A percentile compares a stretch with the other conserved stretches of the same genome.
Conservation (phyloP, 805 yeast species). For the Metschnikowia proteae region DNA sequence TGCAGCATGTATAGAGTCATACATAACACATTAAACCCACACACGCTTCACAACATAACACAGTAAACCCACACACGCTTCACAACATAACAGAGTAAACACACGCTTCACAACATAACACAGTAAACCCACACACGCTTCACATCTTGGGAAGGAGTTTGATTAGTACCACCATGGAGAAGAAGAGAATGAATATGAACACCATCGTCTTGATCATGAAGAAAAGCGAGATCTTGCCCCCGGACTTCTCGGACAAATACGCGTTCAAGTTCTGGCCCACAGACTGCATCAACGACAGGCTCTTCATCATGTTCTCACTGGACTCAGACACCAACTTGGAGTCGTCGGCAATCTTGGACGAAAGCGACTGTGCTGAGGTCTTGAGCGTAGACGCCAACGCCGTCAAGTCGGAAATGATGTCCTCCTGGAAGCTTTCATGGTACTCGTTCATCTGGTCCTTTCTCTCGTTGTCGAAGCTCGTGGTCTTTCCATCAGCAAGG, state of each 20-base stretch:
- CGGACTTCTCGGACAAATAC: conserved; percentile 37
- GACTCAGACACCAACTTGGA: conserved; percentile 31
- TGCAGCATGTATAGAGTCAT: not conserved
- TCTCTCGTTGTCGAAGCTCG: conserved; percentile 11
- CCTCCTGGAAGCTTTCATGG: conserved; percentile 46
- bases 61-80: too few relatives aligned
- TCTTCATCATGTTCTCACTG: conserved; percentile 30
- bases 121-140: not conserved
- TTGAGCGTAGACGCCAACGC: conserved; percentile 47
- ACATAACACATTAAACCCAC: not conserved
- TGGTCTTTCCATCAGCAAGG: conserved; percentile 14
- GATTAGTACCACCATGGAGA: conserved; percentile 31
- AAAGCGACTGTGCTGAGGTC: conserved; percentile 43
- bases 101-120: too few relatives aligned
- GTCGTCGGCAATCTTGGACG: conserved; percentile 35
- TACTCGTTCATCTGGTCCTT: conserved; percentile 28
- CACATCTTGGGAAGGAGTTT: conserved; percentile 37
- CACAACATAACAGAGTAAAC: too few relatives aligned
- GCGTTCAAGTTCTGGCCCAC: conserved; percentile 36
- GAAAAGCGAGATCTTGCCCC: conserved; percentile 38
- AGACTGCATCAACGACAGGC: conserved; percentile 19
- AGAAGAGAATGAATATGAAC: conserved; percentile 24
- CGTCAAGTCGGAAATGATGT: conserved; percentile 45
- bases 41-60: too few relatives aligned
- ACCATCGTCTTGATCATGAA: conserved; percentile 32